Evolutionary conservation across 148 eudicot species (phyloP), one percentile per base, ranked within the genome.

Genomic region (Fagopyrum homotropicum): DNA sequence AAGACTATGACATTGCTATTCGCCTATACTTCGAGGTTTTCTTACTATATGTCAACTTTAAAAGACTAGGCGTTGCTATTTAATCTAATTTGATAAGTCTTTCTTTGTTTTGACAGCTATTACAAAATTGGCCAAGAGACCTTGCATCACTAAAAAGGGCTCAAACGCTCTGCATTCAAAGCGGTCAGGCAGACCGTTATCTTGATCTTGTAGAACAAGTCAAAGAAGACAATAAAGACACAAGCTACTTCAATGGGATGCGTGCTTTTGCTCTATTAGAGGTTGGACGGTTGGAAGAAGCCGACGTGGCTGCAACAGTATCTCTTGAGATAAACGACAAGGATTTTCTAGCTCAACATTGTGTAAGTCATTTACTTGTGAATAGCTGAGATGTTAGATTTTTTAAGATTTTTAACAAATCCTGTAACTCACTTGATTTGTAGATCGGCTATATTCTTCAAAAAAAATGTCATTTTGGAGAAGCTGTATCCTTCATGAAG

Each of bases 371-470:
- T 60, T 63, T 52, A 51, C 44, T 10, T 56, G 60, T 56, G 60
- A 56, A 4, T 56, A 56, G n/a, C 7, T 1, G n/a, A 56, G 60
- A 56, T 56, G 60, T n/a, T 56, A 4, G 26, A 16, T 16, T 19
- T 22, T 22, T 22, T 22, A 22, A 22, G 26, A 22, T 22, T 22
- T 56, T 56, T 56, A 16, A 17, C 1, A 66, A 29, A 8, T 66
- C n/a, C n/a, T 66, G 4, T 43, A 66, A 29, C 71, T 66, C 71
- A 52, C 64, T 44, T 61, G 55, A 7, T 40, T 48, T 86, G 87
- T 89, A 93, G 98, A 75, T 93, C 59, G 90, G 98, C 81, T 96
- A 93, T 82, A 92, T 89, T 55, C 87, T 89, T 79, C 93, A 90
- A 75, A 55, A 84, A 35, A 82, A 93, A 75, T 88, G 98, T 79